Conservation (phyloP, 2,329 filamentous ascomycete genomes). For the Lanzia echinophila region DNA sequence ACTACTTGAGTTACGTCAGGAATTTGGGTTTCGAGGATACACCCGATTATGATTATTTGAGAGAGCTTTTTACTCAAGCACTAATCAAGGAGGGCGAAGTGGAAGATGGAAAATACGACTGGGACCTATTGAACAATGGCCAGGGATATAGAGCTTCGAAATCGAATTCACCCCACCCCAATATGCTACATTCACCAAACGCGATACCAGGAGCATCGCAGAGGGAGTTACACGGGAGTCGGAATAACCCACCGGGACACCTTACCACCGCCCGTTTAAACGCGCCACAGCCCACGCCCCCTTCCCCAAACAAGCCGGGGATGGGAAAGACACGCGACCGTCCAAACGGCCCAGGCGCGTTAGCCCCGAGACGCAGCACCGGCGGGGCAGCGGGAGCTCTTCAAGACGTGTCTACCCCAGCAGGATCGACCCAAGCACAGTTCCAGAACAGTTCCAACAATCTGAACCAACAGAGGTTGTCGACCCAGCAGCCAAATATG, state of each 20-base stretch:
- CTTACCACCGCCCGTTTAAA: constrained; percentile 86
- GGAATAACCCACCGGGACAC: constrained; percentile 31
- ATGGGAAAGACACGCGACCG: constrained; percentile 66
- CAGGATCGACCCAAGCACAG: constrained; percentile 88
- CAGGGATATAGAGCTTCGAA: constrained; percentile 87
- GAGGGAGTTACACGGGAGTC: constrained; percentile 73
- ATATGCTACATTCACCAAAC: constrained; percentile 62
- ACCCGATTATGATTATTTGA: constrained; percentile 95
- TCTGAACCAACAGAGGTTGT: constrained; percentile 55
- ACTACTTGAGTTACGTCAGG: constrained; percentile 94
- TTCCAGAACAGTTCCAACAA: constrained; percentile 95
- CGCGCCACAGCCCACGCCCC: constrained; percentile 83
- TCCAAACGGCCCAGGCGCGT: constrained; percentile 65
- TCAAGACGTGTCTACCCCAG: constrained; percentile 73
- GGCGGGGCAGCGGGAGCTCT: constrained; percentile 60
- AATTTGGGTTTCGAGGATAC: constrained; percentile 98
- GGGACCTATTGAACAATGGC: constrained; percentile 93
- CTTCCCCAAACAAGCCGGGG: constrained; percentile 72
- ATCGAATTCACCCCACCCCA: constrained; percentile 43
- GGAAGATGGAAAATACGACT: constrained; percentile 98
- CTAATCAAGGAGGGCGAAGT: constrained; percentile 91
- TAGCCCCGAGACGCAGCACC: constrained; percentile 66
- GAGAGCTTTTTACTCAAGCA: constrained; percentile 92
- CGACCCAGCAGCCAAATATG: constrained; percentile 47
- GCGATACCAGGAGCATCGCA: constrained; percentile 67